Evolutionary conservation across 495 filamentous ascomycete genomes (phyloP).

Genomic region (Penicillium maclennaniae): DNA sequence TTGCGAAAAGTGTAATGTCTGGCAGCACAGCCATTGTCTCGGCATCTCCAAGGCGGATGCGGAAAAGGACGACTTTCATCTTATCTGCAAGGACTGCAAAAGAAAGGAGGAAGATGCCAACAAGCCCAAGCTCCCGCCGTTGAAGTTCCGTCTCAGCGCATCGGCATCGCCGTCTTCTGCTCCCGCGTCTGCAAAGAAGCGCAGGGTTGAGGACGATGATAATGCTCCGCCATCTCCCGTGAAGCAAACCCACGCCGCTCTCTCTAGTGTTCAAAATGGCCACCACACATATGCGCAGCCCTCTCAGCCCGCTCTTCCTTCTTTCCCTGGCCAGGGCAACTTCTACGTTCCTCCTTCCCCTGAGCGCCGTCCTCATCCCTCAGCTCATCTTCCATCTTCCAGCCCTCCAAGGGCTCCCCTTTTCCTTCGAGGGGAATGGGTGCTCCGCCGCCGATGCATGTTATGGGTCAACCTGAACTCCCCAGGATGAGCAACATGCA

Average conservation of each 20-base stretch:
- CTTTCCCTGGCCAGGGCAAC: slow-evolving; percentile 24
- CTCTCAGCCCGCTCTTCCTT: slow-evolving; percentile 19
- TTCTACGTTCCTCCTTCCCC: slow-evolving; percentile 38
- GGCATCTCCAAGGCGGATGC: slow-evolving; percentile 72
- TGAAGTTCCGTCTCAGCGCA: slow-evolving; percentile 59
- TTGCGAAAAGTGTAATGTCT: slow-evolving; percentile 93
- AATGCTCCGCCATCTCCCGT: slow-evolving; percentile 26
- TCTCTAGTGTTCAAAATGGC: slow-evolving; percentile 18
- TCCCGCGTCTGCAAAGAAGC: slow-evolving; percentile 21
- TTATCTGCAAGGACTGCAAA: slow-evolving; percentile 77
- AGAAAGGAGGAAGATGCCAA: slow-evolving; percentile 60
- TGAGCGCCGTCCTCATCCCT: slow-evolving; percentile 35
- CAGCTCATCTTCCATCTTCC: slow-evolving; percentile 21
- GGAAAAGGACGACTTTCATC: slow-evolving; percentile 82
- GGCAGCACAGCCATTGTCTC: slow-evolving; percentile 93
- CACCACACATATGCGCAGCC: slow-evolving; percentile 9
- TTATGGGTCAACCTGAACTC: slow-evolving; percentile 25
- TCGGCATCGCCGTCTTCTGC: slow-evolving; percentile 45
- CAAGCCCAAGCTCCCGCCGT: slow-evolving; percentile 64
- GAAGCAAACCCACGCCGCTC: slow-evolving; percentile 28
- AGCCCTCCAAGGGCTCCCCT: slow-evolving; percentile 36
- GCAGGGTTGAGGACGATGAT: slow-evolving; percentile 22
- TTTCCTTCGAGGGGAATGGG: slow-evolving; percentile 37
- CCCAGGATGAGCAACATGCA: slow-evolving; percentile 10
- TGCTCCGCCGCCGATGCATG: slow-evolving; percentile 17